These are phyloP conservation scores for Astrothelium macrocarpum DNA, from an alignment of 495 filamentous ascomycete genomes.

Conservation along the genomic window DNA sequence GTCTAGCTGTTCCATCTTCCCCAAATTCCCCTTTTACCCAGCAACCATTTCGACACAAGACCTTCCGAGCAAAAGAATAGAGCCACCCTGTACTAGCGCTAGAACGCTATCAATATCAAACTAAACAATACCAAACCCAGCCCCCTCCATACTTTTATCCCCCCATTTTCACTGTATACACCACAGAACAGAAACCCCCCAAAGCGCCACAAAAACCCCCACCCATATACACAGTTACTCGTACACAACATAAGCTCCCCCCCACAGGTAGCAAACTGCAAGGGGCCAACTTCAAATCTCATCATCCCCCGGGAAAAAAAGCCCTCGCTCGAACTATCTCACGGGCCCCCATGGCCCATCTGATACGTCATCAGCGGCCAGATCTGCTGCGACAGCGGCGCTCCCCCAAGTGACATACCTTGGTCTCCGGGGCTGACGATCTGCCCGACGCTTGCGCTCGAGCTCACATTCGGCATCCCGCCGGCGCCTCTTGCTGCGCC, in stretches of 20 bases:
- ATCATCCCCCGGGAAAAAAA: too few species aligned
- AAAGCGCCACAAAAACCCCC: neutral
- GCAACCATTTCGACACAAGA: neutral
- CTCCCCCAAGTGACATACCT: neutral
- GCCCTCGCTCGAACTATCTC: too few species aligned
- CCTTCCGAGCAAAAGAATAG: neutral
- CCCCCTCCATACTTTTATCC: neutral
- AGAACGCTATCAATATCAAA: neutral
- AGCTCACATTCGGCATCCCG: neutral
- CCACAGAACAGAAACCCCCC: neutral
- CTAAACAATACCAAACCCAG: neutral
- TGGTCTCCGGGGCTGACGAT: neutral
- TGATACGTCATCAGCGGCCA: conserved; percentile 1
- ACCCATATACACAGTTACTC: neutral
- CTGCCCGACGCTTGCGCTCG: neutral
- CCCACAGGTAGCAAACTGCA: neutral
- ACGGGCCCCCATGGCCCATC: neutral
- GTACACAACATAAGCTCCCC: neutral
- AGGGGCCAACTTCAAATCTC: too few species aligned
- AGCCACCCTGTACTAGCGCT: neutral
- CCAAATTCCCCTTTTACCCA: neutral
- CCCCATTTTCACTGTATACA: neutral
- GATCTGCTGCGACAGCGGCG: neutral
- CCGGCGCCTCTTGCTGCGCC: neutral
- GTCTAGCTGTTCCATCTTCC: too few species aligned